Conservation (phyloP, 257 asterid species). For the Voacanga thouarsii region DNA sequence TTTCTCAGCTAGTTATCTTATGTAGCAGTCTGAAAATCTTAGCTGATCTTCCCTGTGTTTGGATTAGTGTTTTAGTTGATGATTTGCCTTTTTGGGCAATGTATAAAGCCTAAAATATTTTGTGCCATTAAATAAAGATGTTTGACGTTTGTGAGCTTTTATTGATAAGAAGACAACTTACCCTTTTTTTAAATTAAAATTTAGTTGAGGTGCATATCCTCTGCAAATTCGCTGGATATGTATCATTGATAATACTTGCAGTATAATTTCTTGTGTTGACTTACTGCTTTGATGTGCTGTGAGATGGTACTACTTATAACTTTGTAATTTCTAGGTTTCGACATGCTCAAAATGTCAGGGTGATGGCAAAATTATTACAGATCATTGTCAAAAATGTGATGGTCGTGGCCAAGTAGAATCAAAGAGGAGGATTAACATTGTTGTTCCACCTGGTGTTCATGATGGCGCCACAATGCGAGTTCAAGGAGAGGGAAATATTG, state of each 20-base stretch:
- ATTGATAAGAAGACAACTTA: not conserved
- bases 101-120: not conserved
- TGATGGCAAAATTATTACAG: conserved; percentile 79
- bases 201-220: not conserved
- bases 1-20: not conserved
- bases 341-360: conserved; percentile 83
- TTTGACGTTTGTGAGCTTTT: not conserved
- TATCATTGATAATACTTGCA: not conserved
- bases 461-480: conserved; percentile 81
- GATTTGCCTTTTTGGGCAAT: not conserved
- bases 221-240: not conserved
- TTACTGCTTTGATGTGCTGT: conserved; percentile 35
- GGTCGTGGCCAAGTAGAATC: conserved; percentile 66
- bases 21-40: not conserved
- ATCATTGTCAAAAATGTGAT: conserved; percentile 68
- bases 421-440: conserved; percentile 60
- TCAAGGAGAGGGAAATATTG: conserved; percentile 88
- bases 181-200: not conserved
- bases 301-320: conserved; percentile 48
- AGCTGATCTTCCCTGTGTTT: not conserved
- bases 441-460: conserved; percentile 78
- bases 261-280: not conserved
- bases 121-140: not conserved
- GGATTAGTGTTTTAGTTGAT: not conserved
- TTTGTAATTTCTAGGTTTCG: conserved; percentile 68